Evolutionary conservation across 805 yeast species (phyloP).

Genomic region (Ogataea dorogensis): DNA sequence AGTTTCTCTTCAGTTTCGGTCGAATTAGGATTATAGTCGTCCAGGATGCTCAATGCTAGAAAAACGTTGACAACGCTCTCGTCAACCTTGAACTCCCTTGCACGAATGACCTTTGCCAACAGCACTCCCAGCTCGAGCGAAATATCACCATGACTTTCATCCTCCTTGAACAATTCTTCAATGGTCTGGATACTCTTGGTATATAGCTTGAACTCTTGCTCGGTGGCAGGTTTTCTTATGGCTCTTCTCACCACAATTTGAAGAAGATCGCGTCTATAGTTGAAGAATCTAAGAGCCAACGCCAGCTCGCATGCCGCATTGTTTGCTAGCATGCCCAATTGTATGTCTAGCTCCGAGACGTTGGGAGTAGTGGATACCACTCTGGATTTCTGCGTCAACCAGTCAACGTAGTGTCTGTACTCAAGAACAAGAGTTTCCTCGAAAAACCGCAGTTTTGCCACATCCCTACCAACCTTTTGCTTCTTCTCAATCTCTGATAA

Average conservation of each 20-base stretch:
- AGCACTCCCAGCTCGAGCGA: slow-evolving; percentile 71
- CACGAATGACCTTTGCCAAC: slow-evolving; percentile 65
- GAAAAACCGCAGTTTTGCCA: slow-evolving; percentile 70
- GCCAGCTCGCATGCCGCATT: slow-evolving; percentile 79
- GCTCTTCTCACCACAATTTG: slow-evolving; percentile 65
- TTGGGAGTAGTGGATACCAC: slow-evolving; percentile 33
- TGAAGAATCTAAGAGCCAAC: slow-evolving; percentile 70
- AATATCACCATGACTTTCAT: slow-evolving; percentile 73
- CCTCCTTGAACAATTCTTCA: slow-evolving; percentile 71
- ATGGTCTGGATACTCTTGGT: slow-evolving; percentile 60
- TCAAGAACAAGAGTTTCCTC: slow-evolving; percentile 75
- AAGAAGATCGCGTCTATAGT: slow-evolving; percentile 74
- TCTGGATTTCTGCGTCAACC: slow-evolving; percentile 40
- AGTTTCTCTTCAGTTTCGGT: slow-evolving; percentile 44
- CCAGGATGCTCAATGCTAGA: slow-evolving; percentile 61
- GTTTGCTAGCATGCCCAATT: slow-evolving; percentile 57
- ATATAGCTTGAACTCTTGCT: slow-evolving; percentile 50
- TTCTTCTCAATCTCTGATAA: slow-evolving; percentile 75
- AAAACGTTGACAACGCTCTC: slow-evolving; percentile 76
- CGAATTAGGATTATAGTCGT: slow-evolving; percentile 71
- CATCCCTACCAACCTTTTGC: slow-evolving; percentile 82
- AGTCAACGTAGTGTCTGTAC: slow-evolving; percentile 65
- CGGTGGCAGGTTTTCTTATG: slow-evolving; percentile 52
- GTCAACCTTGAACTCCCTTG: slow-evolving; percentile 76
- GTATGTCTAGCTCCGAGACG: slow-evolving; percentile 35